phyloP scores from a whole-genome alignment of 768 basidiomycete genomes.

The Mycena belliarum region DNA sequence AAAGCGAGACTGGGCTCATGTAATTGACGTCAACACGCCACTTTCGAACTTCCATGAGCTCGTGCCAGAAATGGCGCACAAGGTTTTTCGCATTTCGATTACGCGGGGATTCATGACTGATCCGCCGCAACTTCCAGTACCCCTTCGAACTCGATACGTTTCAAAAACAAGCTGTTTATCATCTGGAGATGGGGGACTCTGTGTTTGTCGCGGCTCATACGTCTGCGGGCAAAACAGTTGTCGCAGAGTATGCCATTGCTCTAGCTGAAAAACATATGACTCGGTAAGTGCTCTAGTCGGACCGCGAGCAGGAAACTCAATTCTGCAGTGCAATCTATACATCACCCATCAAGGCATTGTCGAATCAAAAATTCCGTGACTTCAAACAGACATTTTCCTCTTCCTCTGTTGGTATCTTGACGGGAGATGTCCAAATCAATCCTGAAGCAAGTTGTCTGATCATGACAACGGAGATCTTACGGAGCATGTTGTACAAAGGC shows the following conservation, averaged over 20 bases:
- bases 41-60: conserved; percentile 88
- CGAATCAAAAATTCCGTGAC: conserved; percentile 98
- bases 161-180: conserved; percentile 98
- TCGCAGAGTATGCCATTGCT: conserved; percentile 98
- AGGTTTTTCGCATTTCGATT: conserved; percentile 45
- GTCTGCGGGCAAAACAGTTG: conserved; percentile 98
- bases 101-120: not conserved
- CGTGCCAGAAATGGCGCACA: conserved; percentile 95
- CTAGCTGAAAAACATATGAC: conserved; percentile 99
- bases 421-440: conserved; percentile 99
- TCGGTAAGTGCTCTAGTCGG: conserved; percentile 50
- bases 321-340: conserved; percentile 89
- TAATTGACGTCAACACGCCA: conserved; percentile 90
- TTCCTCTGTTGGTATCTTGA: conserved; percentile 90
- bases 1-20: conserved; percentile 98
- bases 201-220: conserved; percentile 99
- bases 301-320: not conserved
- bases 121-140: conserved; percentile 55
- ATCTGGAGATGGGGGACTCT: conserved; percentile 94
- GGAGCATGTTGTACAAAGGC: conserved; percentile 98
- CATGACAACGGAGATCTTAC: conserved; percentile 97
- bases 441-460: conserved; percentile 96
- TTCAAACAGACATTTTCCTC: conserved; percentile 96
- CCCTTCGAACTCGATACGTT: conserved; percentile 99
- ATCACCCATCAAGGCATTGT: conserved; percentile 97